A percentile compares a stretch with the other conserved stretches of the same genome.
Evolutionary conservation across 495 filamentous ascomycete genomes (phyloP).

Genomic region (Podospora pseudocomata): DNA sequence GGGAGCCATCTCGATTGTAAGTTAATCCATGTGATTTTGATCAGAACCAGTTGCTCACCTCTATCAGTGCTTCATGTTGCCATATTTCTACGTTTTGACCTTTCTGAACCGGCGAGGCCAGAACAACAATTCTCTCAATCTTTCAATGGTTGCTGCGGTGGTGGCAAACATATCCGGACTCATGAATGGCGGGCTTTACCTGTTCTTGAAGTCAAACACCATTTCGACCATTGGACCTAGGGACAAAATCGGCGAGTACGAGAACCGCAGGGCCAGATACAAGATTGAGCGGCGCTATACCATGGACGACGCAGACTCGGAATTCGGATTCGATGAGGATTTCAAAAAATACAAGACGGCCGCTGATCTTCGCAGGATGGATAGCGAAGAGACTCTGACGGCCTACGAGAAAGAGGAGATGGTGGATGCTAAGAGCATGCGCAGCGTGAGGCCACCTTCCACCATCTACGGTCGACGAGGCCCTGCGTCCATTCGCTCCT

Average conservation of each 20-base stretch:
- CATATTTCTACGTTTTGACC: constrained; percentile 41
- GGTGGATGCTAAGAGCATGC: constrained; percentile 10
- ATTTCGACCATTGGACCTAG: constrained; percentile 39
- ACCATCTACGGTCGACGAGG: constrained; percentile 19
- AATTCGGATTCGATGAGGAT: constrained; percentile 20
- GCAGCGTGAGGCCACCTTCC: constrained; percentile 16
- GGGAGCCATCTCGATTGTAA: constrained; percentile 41
- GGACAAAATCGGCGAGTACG: constrained; percentile 41
- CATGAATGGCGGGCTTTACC: constrained; percentile 46
- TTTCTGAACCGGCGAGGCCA: constrained; percentile 29
- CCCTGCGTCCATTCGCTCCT: constrained; percentile 34
- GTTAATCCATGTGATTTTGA: constrained; percentile 8
- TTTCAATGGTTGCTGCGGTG: constrained; percentile 47
- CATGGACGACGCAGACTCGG: constrained; percentile 21
- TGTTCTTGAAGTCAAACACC: constrained; percentile 47
- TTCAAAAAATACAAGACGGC: constrained; percentile 20
- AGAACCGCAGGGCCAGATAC: constrained; percentile 35
- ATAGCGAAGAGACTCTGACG: constrained; percentile 35
- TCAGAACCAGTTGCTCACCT: constrained; percentile 17
- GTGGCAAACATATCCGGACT: constrained; percentile 48
- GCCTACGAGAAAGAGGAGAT: constrained; percentile 29
- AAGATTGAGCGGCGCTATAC: constrained; percentile 26
- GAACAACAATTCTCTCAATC: constrained; percentile 29
- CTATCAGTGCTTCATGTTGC: constrained; percentile 38
- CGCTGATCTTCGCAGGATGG: constrained; percentile 28